Evolutionary conservation across 2,329 filamentous ascomycete genomes (phyloP).

Genomic region (Pseudocercospora pini-densiflorae): DNA sequence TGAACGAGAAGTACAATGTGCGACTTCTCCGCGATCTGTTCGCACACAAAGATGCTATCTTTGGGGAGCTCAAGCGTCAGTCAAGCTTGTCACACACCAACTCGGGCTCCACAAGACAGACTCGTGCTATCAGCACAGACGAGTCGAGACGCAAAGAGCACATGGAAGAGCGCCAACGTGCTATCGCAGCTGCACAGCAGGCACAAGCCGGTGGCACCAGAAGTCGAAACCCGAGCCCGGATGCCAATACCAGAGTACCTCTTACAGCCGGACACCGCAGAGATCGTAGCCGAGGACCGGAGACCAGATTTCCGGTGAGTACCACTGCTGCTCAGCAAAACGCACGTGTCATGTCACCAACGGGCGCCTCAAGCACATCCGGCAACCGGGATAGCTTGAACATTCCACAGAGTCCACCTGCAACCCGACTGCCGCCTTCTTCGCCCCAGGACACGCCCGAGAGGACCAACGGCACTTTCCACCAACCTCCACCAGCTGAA

Average conservation of each 20-base stretch:
- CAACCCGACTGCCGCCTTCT: constrained; percentile 16
- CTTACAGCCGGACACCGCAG: constrained; percentile 65
- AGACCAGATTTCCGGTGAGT: constrained; percentile 79
- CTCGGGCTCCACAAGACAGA: constrained; percentile 63
- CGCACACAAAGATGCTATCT: constrained; percentile 91
- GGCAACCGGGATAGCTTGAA: constrained; percentile 71
- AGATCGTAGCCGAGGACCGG: constrained; percentile 71
- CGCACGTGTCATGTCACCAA: constrained; percentile 48
- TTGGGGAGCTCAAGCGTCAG: constrained; percentile 92
- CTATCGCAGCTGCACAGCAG: constrained; percentile 62
- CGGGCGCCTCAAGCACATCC: constrained; percentile 29
- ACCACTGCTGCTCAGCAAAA: constrained; percentile 53
- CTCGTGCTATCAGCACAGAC: constrained; percentile 86
- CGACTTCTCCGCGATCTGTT: constrained; percentile 91
- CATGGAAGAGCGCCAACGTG: constrained; percentile 90
- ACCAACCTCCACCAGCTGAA: constrained; percentile 38
- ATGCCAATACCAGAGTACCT: constrained; percentile 43
- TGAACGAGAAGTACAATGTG: constrained; percentile 93
- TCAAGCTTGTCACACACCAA: constrained; percentile 71
- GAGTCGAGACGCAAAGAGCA: constrained; percentile 93
- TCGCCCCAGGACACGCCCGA: constrained; percentile 22
- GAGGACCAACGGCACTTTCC: constrained; percentile 34
- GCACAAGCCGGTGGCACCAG: constrained; percentile 32
- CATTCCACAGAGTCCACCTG: constrained; percentile 67
- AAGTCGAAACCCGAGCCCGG: constrained; percentile 53